phyloP scores from a whole-genome alignment of 306 rosid species.

The Begonia fuchsioides region DNA sequence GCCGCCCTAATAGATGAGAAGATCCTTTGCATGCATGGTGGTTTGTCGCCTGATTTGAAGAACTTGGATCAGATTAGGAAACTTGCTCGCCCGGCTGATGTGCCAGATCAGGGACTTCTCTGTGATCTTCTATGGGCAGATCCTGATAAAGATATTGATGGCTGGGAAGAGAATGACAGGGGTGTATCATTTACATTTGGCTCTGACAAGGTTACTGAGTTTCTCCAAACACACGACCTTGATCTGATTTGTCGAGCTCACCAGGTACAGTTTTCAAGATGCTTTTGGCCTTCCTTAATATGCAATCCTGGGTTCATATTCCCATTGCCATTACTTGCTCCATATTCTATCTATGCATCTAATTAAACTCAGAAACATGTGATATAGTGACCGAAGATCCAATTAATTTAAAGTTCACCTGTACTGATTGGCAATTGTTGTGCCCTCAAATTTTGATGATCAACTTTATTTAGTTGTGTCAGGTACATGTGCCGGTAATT shows the following conservation, averaged over 20 bases:
- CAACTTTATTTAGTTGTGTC: too few relatives aligned
- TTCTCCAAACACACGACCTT: slow-evolving; percentile 63
- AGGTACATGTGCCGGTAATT: too few relatives aligned
- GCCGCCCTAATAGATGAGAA: slow-evolving; percentile 78
- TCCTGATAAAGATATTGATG: slow-evolving; percentile 76
- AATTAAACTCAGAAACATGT: too few relatives aligned
- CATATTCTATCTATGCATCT: too few relatives aligned
- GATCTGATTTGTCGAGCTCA: slow-evolving; percentile 77
- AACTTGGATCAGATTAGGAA: slow-evolving; percentile 58
- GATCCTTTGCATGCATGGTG: slow-evolving; percentile 88
- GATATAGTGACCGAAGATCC: too few relatives aligned
- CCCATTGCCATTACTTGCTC: too few relatives aligned
- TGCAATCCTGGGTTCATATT: too few relatives aligned
- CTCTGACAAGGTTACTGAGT: slow-evolving; percentile 68
- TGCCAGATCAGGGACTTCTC: slow-evolving; percentile 76
- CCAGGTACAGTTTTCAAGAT: slow-evolving; percentile 28
- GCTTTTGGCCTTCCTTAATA: too few relatives aligned
- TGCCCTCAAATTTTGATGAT: too few relatives aligned
- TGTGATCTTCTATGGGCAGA: slow-evolving; percentile 86
- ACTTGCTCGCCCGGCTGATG: slow-evolving; percentile 74
- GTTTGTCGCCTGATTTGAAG: slow-evolving; percentile 62
- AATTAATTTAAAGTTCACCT: too few relatives aligned
- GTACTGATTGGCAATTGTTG: too few relatives aligned
- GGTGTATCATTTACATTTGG: slow-evolving; percentile 85
- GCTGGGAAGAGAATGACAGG: slow-evolving; percentile 86